phyloP scores from a whole-genome alignment of 169 alveolate species.

The Plasmodium knowlesi region DNA sequence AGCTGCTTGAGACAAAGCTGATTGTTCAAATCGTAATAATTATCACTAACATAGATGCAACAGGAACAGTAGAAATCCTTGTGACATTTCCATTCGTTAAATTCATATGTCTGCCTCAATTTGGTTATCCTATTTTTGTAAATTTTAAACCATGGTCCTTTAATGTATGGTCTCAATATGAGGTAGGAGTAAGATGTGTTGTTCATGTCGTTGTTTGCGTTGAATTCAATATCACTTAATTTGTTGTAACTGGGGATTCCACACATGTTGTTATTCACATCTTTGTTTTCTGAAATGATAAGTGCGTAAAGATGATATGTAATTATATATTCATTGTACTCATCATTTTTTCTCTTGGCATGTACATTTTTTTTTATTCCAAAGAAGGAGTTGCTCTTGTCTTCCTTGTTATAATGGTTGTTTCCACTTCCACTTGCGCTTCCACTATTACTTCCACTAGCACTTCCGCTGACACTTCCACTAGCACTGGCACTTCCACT shows the following conservation, averaged over 20 bases:
- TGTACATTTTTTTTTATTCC: slow-evolving; percentile 15
- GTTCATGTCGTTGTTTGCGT: slow-evolving; percentile 10
- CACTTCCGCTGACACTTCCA: neutral
- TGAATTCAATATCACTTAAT: slow-evolving; percentile 31
- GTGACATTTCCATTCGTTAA: slow-evolving; percentile 94
- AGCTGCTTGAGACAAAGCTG: slow-evolving; percentile 60
- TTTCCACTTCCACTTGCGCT: slow-evolving; percentile 2
- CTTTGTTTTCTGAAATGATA: slow-evolving; percentile 45
- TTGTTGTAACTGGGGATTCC: slow-evolving; percentile 48
- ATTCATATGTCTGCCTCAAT: slow-evolving; percentile 85
- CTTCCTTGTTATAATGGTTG: neutral
- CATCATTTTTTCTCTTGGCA: neutral
- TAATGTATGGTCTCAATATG: slow-evolving; percentile 90
- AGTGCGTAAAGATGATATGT: slow-evolving; percentile 64
- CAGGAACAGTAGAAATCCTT: slow-evolving; percentile 92
- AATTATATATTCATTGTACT: slow-evolving; percentile 9
- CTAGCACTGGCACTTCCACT: slow-evolving; percentile 44
- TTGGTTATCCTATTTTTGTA: slow-evolving; percentile 89
- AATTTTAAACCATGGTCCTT: slow-evolving; percentile 92
- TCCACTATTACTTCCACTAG: neutral
- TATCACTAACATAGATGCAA: slow-evolving; percentile 91
- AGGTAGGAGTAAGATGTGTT: slow-evolving; percentile 79
- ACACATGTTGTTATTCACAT: slow-evolving; percentile 5
- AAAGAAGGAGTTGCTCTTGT: neutral
- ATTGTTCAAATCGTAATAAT: slow-evolving; percentile 86